Base-by-base conservation (phyloP, 305 asterid species). In the Plantago coronopus region DNA sequence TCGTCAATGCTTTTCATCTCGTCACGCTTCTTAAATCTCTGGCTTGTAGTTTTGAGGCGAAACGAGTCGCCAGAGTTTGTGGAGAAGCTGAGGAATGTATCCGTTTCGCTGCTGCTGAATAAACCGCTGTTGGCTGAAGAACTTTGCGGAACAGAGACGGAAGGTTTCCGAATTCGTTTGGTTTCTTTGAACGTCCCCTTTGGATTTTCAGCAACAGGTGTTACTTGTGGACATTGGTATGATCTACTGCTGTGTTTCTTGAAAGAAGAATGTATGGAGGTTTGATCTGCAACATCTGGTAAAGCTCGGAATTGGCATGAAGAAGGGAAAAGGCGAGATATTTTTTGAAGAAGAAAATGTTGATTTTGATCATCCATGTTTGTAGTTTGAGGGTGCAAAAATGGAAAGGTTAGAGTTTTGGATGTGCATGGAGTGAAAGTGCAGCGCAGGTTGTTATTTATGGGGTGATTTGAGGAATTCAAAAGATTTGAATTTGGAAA, bases 1-100 rank as follows among this genome's bases (percentile, higher is more conserved):
- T 75, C 80, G 44, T 69, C 68, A 22, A 65, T 73, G 69, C 61
- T 63, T 50, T 25, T 68, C 77, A 65, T 72, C 63, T 71, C 69
- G 0, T 62, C 57, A 38, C 61, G 38, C 37, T n/a, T 58, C 17
- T 40, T 56, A 46, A 59, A 63, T 16, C 74, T 70, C 66, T 69
- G 66, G 48, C 65, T 37, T 13, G 7, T 6, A 49, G 23, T 27
- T 20, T 62, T 81, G 49, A 57, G 74, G 53, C 67, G 78, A 48
- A 77, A 79, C 17, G 91, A 81, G 65, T 86, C 91, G 27, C 76
- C 78, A 51, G 88, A 86, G 73, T 63, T 45, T 1, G 91, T 76
- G 17, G 89, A 81, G 9, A 79, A 63, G 79, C 89, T 84, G 70
- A 78, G 65, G 29, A 81, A 69, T 0, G 79, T 59, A 6, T 72